Conservation (phyloP, 148 eudicot genomes). For the Camellia lanceoleosa region DNA sequence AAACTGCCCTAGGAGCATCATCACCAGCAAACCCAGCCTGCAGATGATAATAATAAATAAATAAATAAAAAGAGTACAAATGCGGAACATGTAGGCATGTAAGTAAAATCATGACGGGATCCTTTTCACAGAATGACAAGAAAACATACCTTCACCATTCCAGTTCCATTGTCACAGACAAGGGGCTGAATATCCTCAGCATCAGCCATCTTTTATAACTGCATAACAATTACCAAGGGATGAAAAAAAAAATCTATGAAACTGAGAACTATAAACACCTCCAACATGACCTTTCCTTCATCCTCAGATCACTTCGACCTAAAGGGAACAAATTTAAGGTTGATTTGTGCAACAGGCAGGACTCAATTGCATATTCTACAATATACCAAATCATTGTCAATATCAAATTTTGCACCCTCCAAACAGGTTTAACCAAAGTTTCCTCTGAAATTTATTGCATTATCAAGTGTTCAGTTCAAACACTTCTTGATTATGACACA, state of each 20-base stretch:
- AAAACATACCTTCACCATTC: slow-evolving; percentile 18
- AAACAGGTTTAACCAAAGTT: no score
- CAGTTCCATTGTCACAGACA: slow-evolving; percentile 24
- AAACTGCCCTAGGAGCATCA: slow-evolving; percentile 23
- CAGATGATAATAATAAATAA: neutral
- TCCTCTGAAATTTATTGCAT: no score
- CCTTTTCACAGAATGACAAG: neutral
- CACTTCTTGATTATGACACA: neutral
- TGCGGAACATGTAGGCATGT: no score
- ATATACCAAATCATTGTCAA: no score
- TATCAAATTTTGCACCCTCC: neutral
- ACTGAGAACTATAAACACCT: neutral
- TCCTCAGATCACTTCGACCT: neutral
- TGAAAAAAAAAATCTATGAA: neutral
- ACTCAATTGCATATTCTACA: no score
- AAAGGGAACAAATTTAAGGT: neutral
- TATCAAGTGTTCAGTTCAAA: no score
- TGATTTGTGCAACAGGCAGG: neutral
- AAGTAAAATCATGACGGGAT: neutral
- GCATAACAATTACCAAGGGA: neutral
- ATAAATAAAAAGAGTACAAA: no score
- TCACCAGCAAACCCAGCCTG: slow-evolving; percentile 25
- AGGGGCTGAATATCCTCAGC: slow-evolving; percentile 20
- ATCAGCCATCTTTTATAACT: slow-evolving; percentile 17
- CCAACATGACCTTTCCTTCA: neutral